Evolutionary conservation across 192 early-diverging fungal species (phyloP), one percentile per base, ranked within the genome.

Genomic region (Pilaira anomala): DNA sequence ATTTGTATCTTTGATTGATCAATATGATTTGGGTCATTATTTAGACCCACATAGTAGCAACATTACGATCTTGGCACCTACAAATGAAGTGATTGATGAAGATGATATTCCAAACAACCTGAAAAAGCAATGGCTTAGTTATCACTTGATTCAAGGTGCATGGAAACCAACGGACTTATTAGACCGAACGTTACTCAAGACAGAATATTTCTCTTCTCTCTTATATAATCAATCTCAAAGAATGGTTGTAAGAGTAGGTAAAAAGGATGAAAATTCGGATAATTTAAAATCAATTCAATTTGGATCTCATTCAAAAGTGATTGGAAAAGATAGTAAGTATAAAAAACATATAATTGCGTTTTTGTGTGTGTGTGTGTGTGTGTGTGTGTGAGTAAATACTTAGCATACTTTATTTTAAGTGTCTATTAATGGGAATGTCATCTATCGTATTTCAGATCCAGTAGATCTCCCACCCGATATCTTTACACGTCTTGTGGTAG

Each of bases 21-120:
- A 85, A 45, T 63, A 74, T 19, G 80, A 82, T 3, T 67, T 89
- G 19, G 71, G 59, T 25, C 63, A 75, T 58, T 85, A 85, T 54
- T 76, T 91, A 21, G 83, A 87, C 39, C 58, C 80, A 0, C 66
- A 74, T 3, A 72, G 65, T 39, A 65, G 67, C 30, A 76, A 80
- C 48, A 76, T 81, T 49, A 91, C 88, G 1, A 73, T 91, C 28
- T 78, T 91, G 39, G 88, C 81, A 12, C 90, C 90, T 2, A 76
- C 63, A 28, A 84, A 91, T 63, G 76, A 76, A 21, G 76, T 71
- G 2, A 66, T 79, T 24, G 81, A 79, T 18, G 76, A 75, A 13
- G 69, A 71, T 39, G 76, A 69, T 28, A 62, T 82, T 14, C 79
- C 72, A 12, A 70, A 74, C 36, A 69, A 61, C 16, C 68, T 65